Evolutionary conservation across 1,284 basidiomycete genomes (phyloP), one percentile per base, ranked within the genome.

Genomic region (Trametes sp.): DNA sequence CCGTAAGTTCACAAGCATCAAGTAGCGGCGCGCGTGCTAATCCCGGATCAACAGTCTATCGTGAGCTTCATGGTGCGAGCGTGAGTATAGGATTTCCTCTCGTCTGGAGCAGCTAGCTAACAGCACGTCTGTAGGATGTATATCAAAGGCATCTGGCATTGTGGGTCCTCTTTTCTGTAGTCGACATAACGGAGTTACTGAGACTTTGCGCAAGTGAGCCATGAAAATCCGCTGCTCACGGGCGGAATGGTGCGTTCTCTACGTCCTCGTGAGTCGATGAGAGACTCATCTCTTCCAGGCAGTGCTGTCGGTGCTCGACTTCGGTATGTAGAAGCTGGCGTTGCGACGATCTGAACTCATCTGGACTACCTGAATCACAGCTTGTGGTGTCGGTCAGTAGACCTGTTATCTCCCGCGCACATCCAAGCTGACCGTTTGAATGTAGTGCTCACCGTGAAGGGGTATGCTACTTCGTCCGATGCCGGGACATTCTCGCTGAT

Each of bases 121-220:
- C 29, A 2, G n/a, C 19, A 26, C 6, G 14, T 24, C 21, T n/a
- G 13, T 28, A 72, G 70, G 14, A 57, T 72, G 26, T 70, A 65
- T 58, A 59, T 67, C 33, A 59, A 65, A 38, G 56, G 70, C 9
- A 58, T 72, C 24, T 72, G 67, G 65, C 57, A 57, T 51, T 46
- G 70, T 70, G 46, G 29, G 67, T 53, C 13, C 45, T 5, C 51
- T 24, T 1, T 7, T 8, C 10, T 21, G 16, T 36, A 9, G 14
- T 31, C 2, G 2, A 3, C 11, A 42, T 11, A 10, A 13, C 4
- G 3, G 2, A 4, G 10, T 9, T 7, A 6, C 41, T 46, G 2
- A 58, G 1, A 6, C 10, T 19, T 21, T 9, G 42, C 4, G 8
- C 10, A 35, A 72, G 70, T 72, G 38, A 72, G 70, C 59, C 55